Evolutionary conservation across 768 basidiomycete species (phyloP).

Genomic region (Termitomyces sp.): DNA sequence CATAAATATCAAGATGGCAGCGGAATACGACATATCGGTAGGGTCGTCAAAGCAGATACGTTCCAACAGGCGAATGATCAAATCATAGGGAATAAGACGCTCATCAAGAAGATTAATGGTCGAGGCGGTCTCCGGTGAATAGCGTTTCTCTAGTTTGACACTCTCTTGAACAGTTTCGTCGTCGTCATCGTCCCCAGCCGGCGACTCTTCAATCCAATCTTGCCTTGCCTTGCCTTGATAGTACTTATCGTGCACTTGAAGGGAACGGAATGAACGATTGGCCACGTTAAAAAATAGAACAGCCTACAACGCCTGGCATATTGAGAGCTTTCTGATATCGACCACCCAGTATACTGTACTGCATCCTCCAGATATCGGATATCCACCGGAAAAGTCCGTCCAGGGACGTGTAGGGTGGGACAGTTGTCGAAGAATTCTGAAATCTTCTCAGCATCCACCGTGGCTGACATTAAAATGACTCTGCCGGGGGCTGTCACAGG

Average conservation of each 20-base stretch:
- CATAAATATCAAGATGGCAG: conserved; percentile 88
- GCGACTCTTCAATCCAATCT: conserved; percentile 79
- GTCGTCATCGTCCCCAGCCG: conserved; percentile 62
- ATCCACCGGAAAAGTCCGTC: conserved; percentile 91
- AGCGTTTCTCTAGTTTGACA: conserved; percentile 69
- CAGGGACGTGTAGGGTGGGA: conserved; percentile 83
- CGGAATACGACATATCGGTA: conserved; percentile 50
- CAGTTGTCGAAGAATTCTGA: conserved; percentile 84
- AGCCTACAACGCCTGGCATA: conserved; percentile 68
- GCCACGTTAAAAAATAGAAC: background rate
- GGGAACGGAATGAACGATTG: conserved; percentile 1
- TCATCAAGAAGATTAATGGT: conserved; percentile 87
- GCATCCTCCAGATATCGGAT: conserved; percentile 87
- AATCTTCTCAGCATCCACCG: conserved; percentile 87
- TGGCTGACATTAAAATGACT: conserved; percentile 95
- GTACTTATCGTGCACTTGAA: conserved; percentile 56
- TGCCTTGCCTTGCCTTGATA: conserved; percentile 51
- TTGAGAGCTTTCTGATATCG: conserved; percentile 71
- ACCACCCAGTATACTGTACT: conserved; percentile 75
- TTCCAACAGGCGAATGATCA: conserved; percentile 82
- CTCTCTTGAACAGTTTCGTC: conserved; percentile 38
- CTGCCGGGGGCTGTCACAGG: conserved; percentile 29
- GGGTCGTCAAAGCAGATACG: conserved; percentile 69
- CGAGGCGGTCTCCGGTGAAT: conserved; percentile 64
- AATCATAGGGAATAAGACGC: conserved; percentile 84